Evolutionary conservation across 495 filamentous ascomycete species (phyloP).

Genomic region (Penicillium subrubescens): DNA sequence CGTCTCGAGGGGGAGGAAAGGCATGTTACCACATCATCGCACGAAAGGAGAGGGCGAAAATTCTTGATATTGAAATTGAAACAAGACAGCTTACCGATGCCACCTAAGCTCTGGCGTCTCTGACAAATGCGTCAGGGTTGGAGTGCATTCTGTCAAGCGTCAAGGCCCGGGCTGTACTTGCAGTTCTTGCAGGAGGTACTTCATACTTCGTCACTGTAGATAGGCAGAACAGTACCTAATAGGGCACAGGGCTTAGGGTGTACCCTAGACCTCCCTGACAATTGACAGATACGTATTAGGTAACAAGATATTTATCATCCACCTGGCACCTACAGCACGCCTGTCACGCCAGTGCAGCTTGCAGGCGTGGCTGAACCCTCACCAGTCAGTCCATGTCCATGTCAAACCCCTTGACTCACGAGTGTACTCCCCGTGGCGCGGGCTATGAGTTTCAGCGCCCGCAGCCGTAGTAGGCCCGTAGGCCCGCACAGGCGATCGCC

Average conservation of each 20-base stretch:
- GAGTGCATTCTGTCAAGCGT: neutral
- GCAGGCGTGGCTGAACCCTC: slow-evolving; percentile 1
- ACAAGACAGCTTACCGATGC: neutral
- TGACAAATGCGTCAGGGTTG: neutral
- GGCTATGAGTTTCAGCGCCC: neutral
- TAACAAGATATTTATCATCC: neutral
- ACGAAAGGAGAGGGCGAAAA: neutral
- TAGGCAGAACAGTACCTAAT: neutral
- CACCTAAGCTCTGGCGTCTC: neutral
- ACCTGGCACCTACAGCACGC: neutral
- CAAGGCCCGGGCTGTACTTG: neutral
- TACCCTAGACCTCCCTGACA: neutral
- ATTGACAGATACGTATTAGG: neutral
- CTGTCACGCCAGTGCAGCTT: neutral
- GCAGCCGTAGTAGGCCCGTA: neutral
- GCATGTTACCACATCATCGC: neutral
- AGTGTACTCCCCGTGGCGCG: neutral
- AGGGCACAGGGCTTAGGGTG: slow-evolving; percentile 2
- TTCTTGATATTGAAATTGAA: neutral
- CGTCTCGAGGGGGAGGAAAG: neutral
- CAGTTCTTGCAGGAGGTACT: neutral
- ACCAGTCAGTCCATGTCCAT: neutral
- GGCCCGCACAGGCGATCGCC: neutral
- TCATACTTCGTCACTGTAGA: neutral
- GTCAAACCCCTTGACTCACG: neutral